Base-by-base conservation (phyloP, 2,329 filamentous ascomycete species). In the Aspergillus sp. region DNA sequence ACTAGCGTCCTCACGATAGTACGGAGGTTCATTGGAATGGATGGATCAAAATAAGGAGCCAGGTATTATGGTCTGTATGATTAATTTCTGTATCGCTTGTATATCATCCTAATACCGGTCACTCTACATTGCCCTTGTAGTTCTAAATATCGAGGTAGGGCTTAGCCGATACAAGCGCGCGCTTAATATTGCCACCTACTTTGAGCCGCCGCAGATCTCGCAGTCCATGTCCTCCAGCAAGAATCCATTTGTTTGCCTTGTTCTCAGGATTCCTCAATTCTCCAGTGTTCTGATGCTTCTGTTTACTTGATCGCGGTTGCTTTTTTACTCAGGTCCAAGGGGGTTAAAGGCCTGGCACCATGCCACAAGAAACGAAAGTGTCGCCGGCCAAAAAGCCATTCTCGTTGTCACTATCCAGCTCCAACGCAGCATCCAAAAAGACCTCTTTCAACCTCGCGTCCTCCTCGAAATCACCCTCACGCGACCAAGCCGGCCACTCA, bases 381-480 rank as follows among this genome's bases (percentile, higher is more conserved):
- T 19, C 19, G 19, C 19, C 19, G 3, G 44, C 53, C 12, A 40
- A 48, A 27, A 73, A 68, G 54, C 63, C 61, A 46, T 68, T 71
- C 34, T 68, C 67, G 4, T 55, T 75, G 40, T 70, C 73, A 0
- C 57, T 73, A 7, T 60, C 66, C 34, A 56, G 55, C 12, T 57
- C 66, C 30, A 62, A 65, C 10, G 63, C 59, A 46, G 46, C 45
- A 10, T 30, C 48, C 5, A 66, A 63, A 46, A 67, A 65, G 48
- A 53, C 63, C 7, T 48, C 60, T 8, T 62, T 66, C 48, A 68
- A 61, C 52, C 46, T 64, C 19, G 19, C 19, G 19, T 19, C 19
- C 19, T 19, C 19, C 19, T 19, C 19, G 10, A 61, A 61, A 56
- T 50, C 51, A 6, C 57, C 62, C 49, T 41, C 57, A 38, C 54